Evolutionary conservation across 2,329 filamentous ascomycete genomes (phyloP).

Genomic region (Epichloe sp.): DNA sequence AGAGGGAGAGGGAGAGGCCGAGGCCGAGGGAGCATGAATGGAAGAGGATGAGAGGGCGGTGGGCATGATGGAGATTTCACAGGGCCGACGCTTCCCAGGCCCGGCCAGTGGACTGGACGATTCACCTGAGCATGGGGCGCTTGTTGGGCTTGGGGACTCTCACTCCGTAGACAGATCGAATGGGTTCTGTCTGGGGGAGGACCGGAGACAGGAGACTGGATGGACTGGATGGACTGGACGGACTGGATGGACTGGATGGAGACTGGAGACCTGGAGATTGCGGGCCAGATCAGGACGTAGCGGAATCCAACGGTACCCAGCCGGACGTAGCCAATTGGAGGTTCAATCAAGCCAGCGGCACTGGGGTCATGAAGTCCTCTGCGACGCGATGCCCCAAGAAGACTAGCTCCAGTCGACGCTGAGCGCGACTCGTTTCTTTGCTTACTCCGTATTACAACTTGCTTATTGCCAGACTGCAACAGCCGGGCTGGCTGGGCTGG

Average conservation of each 20-base stretch:
- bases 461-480: not conserved
- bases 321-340: conserved; percentile 1
- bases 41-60: not conserved
- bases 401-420: not conserved
- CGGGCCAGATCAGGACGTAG: not conserved
- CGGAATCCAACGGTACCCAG: not conserved
- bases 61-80: conserved; percentile 8
- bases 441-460: too few relatives aligned
- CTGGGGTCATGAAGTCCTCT: too few relatives aligned
- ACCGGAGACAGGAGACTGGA: not conserved
- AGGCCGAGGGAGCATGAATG: not conserved
- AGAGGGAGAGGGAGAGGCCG: not conserved
- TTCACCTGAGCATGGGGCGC: conserved; percentile 3
- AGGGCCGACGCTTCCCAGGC: conserved; percentile 3
- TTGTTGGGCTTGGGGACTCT: not conserved
- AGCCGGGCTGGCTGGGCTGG: not conserved
- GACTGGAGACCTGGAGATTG: not conserved
- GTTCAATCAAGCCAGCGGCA: not conserved
- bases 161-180: not conserved
- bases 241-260: too few relatives aligned
- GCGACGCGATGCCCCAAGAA: not conserved
- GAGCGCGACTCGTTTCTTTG: too few relatives aligned
- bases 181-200: not conserved
- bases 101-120: not conserved
- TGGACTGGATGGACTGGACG: too few relatives aligned